These are phyloP conservation scores for Pholiota molesta DNA, from an alignment of 768 basidiomycete genomes.

Conservation along the genomic window DNA sequence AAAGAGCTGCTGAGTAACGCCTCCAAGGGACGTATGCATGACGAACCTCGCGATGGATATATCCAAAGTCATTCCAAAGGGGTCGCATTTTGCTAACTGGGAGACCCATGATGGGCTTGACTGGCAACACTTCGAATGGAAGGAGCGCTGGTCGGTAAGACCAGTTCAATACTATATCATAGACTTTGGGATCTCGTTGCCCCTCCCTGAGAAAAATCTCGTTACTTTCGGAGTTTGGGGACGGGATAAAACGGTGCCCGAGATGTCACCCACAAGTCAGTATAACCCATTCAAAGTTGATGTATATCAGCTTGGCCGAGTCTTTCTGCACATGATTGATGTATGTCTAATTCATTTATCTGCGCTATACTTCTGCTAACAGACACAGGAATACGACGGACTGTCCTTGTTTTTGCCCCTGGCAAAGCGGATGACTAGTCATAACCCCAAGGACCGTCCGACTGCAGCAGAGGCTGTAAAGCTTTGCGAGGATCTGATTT, in stretches of 20 bases:
- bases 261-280: not conserved
- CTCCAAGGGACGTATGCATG: constrained; percentile 24
- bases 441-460: not conserved
- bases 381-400: not conserved
- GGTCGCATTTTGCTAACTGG: not conserved
- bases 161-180: not conserved
- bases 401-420: not conserved
- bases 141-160: not conserved
- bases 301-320: not conserved
- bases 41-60: constrained; percentile 23
- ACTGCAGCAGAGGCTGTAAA: not conserved
- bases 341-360: not conserved
- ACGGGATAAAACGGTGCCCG: not conserved
- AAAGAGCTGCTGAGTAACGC: not conserved
- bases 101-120: not conserved
- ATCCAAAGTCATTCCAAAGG: not conserved
- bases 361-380: not conserved
- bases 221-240: not conserved
- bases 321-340: not conserved
- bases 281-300: not conserved
- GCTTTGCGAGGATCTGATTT: not conserved
- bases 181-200: not conserved
- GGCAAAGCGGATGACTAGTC: not conserved
- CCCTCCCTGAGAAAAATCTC: not conserved
- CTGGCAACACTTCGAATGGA: not conserved